Base-by-base conservation (phyloP, 129 eudicot species). In the Solidago caesia region DNA sequence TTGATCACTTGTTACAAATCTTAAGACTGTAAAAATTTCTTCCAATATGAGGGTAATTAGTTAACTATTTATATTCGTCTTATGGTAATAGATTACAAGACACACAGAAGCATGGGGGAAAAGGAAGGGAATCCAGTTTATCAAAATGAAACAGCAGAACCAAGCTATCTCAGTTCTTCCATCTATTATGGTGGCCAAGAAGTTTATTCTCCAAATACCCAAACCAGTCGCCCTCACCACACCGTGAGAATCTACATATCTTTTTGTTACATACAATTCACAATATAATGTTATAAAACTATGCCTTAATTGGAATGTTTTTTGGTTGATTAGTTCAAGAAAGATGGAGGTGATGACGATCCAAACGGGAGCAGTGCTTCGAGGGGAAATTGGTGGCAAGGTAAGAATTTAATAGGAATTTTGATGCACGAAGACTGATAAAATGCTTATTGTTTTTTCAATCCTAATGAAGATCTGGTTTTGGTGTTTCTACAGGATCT, bases 321-420 rank as follows among this genome's bases (percentile, higher is more conserved):
- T 69, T 44, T 14, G 39, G 3, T 53, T 75, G 12, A 49, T 49
- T 79, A 92, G 93, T 70, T 82, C 26, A 92, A 86, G 82, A 87
- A 87, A 84, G 94, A 87, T 70, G 94, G 81, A 44, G 83, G 78
- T 42, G 77, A 76, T 51, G 88, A 79, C 41, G 96, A 87, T 78
- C 75, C 85, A 46, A 77, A 78, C 59, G 89, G 82, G 65, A 77
- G 39, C 47, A 70, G 81, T 75, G 97, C 96, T 26, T 85, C 96
- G 1, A 83, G 96, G 81, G 97, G 97, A 73, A 92, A 92, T 58
- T 92, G 96, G 97, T 92, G 97, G 97, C 89, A 92, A 84, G 97
- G 97, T 92, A 47, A 63, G 6, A 68, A 4, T 1, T 46, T 59
- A 26, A 5, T 52, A 15, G 5, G 43, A 25, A 51, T 76, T 47